Evolutionary conservation across 345 rosid species (phyloP).

Genomic region (Hevea brasiliensis): DNA sequence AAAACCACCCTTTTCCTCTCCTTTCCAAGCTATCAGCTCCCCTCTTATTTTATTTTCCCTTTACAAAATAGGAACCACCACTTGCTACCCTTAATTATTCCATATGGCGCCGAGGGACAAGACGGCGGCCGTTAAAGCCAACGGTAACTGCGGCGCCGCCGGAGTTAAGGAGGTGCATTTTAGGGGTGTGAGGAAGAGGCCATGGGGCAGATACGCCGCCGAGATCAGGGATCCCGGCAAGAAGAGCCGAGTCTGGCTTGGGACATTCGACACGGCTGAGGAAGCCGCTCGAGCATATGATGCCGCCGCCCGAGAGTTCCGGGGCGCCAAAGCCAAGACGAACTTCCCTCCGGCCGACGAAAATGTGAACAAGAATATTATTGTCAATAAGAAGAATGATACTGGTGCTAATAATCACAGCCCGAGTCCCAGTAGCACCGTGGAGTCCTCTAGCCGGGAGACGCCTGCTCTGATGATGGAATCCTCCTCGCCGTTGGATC

Average conservation of each 20-base stretch:
- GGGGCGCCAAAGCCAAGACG: slow-evolving; percentile 81
- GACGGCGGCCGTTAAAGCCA: slow-evolving; percentile 30
- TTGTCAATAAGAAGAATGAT: neutral
- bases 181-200: slow-evolving; percentile 89
- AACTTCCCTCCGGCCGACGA: slow-evolving; percentile 44
- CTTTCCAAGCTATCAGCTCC: neutral
- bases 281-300: slow-evolving; percentile 84
- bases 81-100: neutral
- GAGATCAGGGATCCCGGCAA: slow-evolving; percentile 84
- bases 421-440: slow-evolving; percentile 65
- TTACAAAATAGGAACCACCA: neutral
- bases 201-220: slow-evolving; percentile 86
- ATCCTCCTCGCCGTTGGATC: slow-evolving; percentile 39
- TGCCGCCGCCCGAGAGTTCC: slow-evolving; percentile 59
- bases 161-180: slow-evolving; percentile 47
- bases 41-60: too few relatives aligned
- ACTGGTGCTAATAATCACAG: slow-evolving; percentile 30
- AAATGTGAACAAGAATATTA: slow-evolving; percentile 10
- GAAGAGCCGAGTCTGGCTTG: slow-evolving; percentile 80
- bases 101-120: slow-evolving; percentile 54
- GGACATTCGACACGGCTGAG: slow-evolving; percentile 76
- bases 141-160: slow-evolving; percentile 14
- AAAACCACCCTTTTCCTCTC: slow-evolving; percentile 13
- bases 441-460: slow-evolving; percentile 57
- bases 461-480: slow-evolving; percentile 28